Evolutionary conservation across 768 basidiomycete species (phyloP), one percentile per base, ranked within the genome.

Genomic region (Calvatia gigantea): DNA sequence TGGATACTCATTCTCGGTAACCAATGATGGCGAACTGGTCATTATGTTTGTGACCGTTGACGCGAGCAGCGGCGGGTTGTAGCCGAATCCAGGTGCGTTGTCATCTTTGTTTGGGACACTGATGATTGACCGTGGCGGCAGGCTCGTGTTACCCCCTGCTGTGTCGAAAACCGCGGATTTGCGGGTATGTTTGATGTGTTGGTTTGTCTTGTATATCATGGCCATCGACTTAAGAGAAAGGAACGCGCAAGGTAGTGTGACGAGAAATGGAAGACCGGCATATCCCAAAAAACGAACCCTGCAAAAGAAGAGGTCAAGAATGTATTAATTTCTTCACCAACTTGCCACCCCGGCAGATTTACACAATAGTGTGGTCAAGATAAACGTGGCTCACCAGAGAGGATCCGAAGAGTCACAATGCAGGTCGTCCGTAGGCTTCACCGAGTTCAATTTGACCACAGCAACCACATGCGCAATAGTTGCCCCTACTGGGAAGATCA

Each of bases 271-370:
- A 6, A 76, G 63, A 6, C 84, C 86, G 11, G 84, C 79, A 60
- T 86, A 87, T 35, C 81, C 79, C n/a, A 85, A 60, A 53, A 87
- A 76, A 42, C 86, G 81, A 28, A 81, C 74, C 86, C 86, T 87
- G 21, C 9, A 42, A 42, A 23, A 4, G 2, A 42, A 9, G n/a
- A n/a, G n/a, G n/a, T n/a, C n/a, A n/a, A n/a, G n/a, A n/a, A n/a
- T n/a, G n/a, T n/a, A n/a, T n/a, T n/a, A n/a, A n/a, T n/a, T n/a
- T n/a, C n/a, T n/a, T n/a, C n/a, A n/a, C n/a, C n/a, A n/a, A n/a
- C n/a, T n/a, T n/a, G n/a, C n/a, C n/a, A n/a, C n/a, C n/a, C n/a
- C n/a, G n/a, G n/a, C n/a, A n/a, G n/a, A n/a, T n/a, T n/a, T n/a
- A n/a, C n/a, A n/a, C n/a, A n/a, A n/a, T n/a, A n/a, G n/a, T n/a